Percentiles rank a stretch among this genome's conserved stretches.
These are phyloP conservation scores for Penicillium flavigenum DNA, from an alignment of 495 filamentous ascomycete species.

Conservation along the genomic window DNA sequence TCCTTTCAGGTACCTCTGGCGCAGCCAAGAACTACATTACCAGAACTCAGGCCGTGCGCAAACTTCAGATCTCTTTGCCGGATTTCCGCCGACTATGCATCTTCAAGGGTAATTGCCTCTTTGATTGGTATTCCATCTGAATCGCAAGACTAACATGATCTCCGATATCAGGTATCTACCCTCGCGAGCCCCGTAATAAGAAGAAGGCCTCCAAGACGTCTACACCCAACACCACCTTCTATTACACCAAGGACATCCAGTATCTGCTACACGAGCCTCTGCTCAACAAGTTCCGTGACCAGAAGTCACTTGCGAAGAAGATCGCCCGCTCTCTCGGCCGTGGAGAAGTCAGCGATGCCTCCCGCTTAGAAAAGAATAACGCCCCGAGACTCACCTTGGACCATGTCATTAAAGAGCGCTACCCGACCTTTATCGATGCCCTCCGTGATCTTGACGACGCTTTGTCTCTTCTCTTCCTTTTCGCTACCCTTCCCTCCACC, in stretches of 20 bases:
- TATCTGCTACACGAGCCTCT: constrained; percentile 96
- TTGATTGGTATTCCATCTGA: not conserved
- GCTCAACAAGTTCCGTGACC: constrained; percentile 93
- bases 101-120: constrained; percentile 70
- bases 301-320: constrained; percentile 95
- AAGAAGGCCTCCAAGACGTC: constrained; percentile 93
- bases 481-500: constrained; percentile 91
- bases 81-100: constrained; percentile 98
- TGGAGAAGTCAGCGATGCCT: constrained; percentile 84
- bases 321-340: constrained; percentile 86
- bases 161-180: constrained; percentile 72
- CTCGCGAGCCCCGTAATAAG: constrained; percentile 91
- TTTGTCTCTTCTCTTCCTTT: constrained; percentile 93
- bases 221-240: constrained; percentile 90
- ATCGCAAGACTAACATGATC: constrained; percentile 15
- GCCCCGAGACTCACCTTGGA: constrained; percentile 85
- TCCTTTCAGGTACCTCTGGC: constrained; percentile 69
- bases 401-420: constrained; percentile 96
- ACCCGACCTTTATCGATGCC: constrained; percentile 95
- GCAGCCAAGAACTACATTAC: constrained; percentile 98
- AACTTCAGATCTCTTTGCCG: constrained; percentile 93
- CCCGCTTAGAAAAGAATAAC: constrained; percentile 77
- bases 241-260: constrained; percentile 98
- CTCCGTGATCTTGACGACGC: constrained; percentile 95
- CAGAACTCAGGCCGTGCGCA: constrained; percentile 91